A percentile compares a stretch with the other conserved stretches of the same genome.
Conservation (phyloP, 805 yeast species). For the Wickerhamiella brachini region DNA sequence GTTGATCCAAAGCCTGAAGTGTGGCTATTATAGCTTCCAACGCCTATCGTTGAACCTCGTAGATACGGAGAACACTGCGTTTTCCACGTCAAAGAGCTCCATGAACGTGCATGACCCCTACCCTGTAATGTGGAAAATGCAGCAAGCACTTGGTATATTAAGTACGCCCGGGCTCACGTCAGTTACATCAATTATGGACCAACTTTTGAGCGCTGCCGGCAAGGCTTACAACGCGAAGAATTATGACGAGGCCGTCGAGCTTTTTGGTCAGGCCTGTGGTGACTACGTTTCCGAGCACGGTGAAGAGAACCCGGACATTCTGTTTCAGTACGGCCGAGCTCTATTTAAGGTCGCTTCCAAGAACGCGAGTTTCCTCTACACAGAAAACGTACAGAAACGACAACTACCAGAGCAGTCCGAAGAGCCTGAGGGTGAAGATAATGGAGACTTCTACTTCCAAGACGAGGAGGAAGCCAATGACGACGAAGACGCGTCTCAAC, state of each 20-base stretch:
- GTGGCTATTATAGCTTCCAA: too few relatives aligned
- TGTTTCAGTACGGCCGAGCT: conserved; percentile 67
- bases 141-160: neutral
- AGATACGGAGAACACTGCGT: neutral
- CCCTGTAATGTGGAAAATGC: neutral
- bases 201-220: conserved; percentile 47
- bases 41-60: too few relatives aligned
- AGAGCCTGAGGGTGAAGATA: conserved; percentile 14
- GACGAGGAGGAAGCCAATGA: conserved; percentile 18
- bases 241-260: conserved; percentile 54
- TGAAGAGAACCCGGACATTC: conserved; percentile 60
- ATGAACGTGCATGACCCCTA: neutral
- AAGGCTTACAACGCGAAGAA: conserved; percentile 49
- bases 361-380: conserved; percentile 66
- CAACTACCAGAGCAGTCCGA: conserved; percentile 14
- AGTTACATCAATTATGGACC: conserved; percentile 21
- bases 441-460: conserved; percentile 6
- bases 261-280: conserved; percentile 64
- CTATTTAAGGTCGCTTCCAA: conserved; percentile 64
- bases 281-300: conserved; percentile 34
- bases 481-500: neutral
- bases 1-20: too few relatives aligned
- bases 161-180: neutral
- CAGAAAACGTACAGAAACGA: conserved; percentile 20
- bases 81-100: neutral